Conservation (phyloP, 2,329 filamentous ascomycete species). For the Septoria linicola region DNA sequence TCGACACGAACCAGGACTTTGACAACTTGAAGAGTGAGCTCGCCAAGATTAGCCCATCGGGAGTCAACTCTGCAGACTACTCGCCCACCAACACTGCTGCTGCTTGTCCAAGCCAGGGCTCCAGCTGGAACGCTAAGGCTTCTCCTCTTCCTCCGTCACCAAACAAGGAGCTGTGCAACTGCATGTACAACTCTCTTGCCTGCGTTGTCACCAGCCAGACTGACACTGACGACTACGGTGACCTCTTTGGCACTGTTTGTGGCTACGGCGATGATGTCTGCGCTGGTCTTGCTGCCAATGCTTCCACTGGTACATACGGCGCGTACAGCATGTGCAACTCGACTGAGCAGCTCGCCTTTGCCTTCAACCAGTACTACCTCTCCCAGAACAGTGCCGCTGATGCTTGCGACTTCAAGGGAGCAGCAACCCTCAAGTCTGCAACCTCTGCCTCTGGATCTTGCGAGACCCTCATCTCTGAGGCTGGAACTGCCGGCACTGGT, state of each 20-base stretch:
- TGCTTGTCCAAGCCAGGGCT: constrained; percentile 66
- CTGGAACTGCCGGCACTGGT: constrained; percentile 61
- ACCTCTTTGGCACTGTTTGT: constrained; percentile 75
- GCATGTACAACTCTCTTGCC: constrained; percentile 73
- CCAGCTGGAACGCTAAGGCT: constrained; percentile 67
- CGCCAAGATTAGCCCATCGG: constrained; percentile 63
- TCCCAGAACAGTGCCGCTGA: constrained; percentile 51
- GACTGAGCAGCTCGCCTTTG: constrained; percentile 70
- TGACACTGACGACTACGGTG: constrained; percentile 58
- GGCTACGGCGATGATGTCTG: constrained; percentile 58
- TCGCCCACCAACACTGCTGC: constrained; percentile 67
- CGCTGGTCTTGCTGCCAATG: constrained; percentile 66
- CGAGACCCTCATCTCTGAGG: constrained; percentile 59
- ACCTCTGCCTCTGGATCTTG: constrained; percentile 54
- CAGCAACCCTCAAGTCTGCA: constrained; percentile 57
- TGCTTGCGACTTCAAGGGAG: constrained; percentile 71
- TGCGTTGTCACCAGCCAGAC: constrained; percentile 66
- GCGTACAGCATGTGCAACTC: constrained; percentile 74
- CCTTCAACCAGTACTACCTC: constrained; percentile 71
- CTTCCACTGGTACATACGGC: constrained; percentile 67
- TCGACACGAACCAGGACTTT: constrained; percentile 72
- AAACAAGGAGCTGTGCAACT: constrained; percentile 75
- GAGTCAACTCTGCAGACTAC: constrained; percentile 67
- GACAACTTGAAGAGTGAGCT: constrained; percentile 69
- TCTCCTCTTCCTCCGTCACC: constrained; percentile 75